phyloP scores from a whole-genome alignment of 73 alveolate species.

The Paramecium pentaurelia region DNA sequence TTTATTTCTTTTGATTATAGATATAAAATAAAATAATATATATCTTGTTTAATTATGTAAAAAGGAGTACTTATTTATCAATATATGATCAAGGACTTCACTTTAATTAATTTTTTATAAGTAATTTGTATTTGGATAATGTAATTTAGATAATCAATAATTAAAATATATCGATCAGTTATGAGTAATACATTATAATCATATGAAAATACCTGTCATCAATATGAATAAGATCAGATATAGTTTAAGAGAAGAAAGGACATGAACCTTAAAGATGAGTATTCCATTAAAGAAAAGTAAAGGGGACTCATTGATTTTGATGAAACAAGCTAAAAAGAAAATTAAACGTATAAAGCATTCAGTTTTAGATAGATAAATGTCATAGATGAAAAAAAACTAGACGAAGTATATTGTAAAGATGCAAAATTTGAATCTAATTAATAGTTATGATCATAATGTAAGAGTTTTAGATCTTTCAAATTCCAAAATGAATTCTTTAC shows the following conservation, averaged over 20 bases:
- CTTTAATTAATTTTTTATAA: neutral
- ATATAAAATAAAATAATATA: neutral
- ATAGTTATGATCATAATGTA: neutral
- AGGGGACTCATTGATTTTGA: neutral
- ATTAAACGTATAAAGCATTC: neutral
- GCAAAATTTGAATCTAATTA: neutral
- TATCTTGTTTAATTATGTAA: neutral
- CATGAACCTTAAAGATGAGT: conserved; percentile 10
- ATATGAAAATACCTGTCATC: conserved; percentile 3
- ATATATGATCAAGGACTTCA: neutral
- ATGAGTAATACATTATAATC: neutral
- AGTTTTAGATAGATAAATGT: neutral
- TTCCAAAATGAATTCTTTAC: neutral
- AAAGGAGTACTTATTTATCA: neutral
- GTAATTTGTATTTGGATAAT: neutral
- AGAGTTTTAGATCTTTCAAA: conserved; percentile 15
- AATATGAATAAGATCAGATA: neutral
- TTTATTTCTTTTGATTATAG: neutral
- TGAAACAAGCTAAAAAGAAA: conserved; percentile 12
- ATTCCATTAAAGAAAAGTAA: neutral
- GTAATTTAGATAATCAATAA: neutral
- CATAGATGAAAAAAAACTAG: neutral
- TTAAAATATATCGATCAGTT: neutral
- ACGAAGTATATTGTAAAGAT: conserved; percentile 10
- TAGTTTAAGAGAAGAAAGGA: conserved; percentile 8